Evolutionary conservation across 495 filamentous ascomycete genomes (phyloP).

Genomic region (Penicillium steckii): DNA sequence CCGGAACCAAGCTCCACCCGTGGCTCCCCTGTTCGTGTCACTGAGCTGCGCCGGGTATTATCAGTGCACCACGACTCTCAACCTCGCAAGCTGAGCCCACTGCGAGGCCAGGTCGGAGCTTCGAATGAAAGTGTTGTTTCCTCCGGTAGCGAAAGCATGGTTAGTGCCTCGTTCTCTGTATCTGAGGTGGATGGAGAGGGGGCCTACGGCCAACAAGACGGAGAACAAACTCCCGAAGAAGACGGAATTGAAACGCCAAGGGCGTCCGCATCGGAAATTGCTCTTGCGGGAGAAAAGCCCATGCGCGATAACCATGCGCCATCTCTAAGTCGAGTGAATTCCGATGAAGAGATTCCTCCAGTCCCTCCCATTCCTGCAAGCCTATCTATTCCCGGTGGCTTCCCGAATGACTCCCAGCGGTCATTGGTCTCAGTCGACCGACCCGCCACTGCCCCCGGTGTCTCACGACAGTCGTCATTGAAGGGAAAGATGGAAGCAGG

Average conservation of each 20-base stretch:
- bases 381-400: conserved; percentile 37
- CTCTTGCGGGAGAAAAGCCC: conserved; percentile 10
- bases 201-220: conserved; percentile 28
- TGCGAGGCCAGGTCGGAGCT: conserved; percentile 36
- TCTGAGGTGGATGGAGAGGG: conserved; percentile 39
- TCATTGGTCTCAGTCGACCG: conserved; percentile 25
- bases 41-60: conserved; percentile 77
- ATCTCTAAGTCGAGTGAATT: conserved; percentile 8
- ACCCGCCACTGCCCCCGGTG: conserved; percentile 37
- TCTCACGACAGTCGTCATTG: conserved; percentile 20
- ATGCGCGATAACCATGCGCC: conserved; percentile 1
- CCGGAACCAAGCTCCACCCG: conserved; percentile 56
- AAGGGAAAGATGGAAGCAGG: conserved; percentile 22
- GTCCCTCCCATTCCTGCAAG: conserved; percentile 43
- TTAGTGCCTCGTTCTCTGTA: conserved; percentile 37
- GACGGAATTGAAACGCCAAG: conserved; percentile 38
- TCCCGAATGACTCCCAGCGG: conserved; percentile 38
- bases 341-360: conserved; percentile 35
- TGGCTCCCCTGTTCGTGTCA: conserved; percentile 75
- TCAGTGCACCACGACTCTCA: conserved; percentile 46
- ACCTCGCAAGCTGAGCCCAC: conserved; percentile 37
- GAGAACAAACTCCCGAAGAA: conserved; percentile 15
- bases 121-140: conserved; percentile 40
- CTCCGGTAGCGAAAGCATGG: conserved; percentile 48
- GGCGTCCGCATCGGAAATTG: conserved; percentile 22